Conservation (phyloP, 257 asterid genomes). For the Solanum medicagineum region DNA sequence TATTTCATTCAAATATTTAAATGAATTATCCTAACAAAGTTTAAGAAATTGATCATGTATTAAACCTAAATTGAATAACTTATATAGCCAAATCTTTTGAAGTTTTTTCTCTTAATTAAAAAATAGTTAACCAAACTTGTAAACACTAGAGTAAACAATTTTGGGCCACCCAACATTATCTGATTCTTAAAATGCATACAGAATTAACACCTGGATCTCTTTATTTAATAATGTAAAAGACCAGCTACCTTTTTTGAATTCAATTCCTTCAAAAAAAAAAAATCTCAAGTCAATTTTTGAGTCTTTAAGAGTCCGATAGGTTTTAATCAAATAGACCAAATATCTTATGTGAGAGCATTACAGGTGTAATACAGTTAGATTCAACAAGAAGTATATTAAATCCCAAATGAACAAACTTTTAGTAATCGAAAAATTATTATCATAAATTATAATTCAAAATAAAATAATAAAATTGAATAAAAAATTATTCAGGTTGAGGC, state of each 20-base stretch:
- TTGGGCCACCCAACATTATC: not conserved
- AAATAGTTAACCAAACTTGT: not conserved
- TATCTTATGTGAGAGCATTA: not conserved
- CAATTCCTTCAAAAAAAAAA: not conserved
- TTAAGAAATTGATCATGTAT: not conserved
- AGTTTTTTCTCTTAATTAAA: not conserved
- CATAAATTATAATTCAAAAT: no score
- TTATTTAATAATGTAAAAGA: not conserved
- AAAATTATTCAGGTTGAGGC: no score
- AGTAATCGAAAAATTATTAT: no score
- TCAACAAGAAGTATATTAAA: no score
- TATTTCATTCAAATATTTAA: no score
- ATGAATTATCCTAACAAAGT: not conserved
- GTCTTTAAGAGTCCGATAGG: not conserved
- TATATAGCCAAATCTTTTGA: not conserved
- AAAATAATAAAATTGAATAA: no score
- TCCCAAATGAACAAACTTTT: no score
- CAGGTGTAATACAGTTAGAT: not conserved
- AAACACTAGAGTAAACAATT: not conserved
- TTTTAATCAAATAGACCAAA: no score
- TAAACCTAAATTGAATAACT: not conserved
- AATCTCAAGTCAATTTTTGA: not conserved
- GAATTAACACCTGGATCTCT: not conserved
- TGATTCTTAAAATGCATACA: not conserved
- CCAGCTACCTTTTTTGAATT: not conserved